Evolutionary conservation across 768 basidiomycete genomes (phyloP).

Genomic region (Suillus luteus): DNA sequence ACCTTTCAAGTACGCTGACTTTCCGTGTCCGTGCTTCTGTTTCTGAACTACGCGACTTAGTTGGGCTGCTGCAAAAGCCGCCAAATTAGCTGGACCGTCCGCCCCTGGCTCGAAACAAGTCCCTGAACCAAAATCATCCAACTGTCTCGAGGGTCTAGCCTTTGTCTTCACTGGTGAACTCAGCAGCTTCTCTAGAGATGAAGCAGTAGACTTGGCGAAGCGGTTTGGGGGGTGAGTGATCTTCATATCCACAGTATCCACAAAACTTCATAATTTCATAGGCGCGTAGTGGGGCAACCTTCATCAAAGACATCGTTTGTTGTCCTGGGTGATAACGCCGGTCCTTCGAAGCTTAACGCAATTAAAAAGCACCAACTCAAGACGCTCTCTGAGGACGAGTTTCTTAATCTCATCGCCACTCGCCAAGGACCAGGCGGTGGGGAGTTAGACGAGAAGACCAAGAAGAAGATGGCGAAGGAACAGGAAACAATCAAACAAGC

Average conservation of each 20-base stretch:
- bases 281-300: conserved; percentile 84
- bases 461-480: conserved; percentile 82
- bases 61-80: conserved; percentile 58
- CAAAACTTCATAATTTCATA: conserved; percentile 31
- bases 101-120: conserved; percentile 58
- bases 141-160: conserved; percentile 82
- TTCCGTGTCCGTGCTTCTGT: background rate
- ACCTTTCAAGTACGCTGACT: conserved; percentile 28
- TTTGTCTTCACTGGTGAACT: conserved; percentile 98
- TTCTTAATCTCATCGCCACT: conserved; percentile 78
- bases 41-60: conserved; percentile 28
- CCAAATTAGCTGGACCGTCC: conserved; percentile 60
- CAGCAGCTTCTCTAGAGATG: conserved; percentile 82
- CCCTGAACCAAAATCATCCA: conserved; percentile 72
- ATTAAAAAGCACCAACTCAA: conserved; percentile 80
- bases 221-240: conserved; percentile 83
- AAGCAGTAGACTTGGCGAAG: conserved; percentile 85
- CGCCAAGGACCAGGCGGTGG: conserved; percentile 53
- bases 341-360: conserved; percentile 82
- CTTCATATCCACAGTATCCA: background rate
- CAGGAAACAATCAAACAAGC: conserved; percentile 68
- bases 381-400: conserved; percentile 85
- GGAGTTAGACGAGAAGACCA: conserved; percentile 73
- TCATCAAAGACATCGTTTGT: conserved; percentile 91
- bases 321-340: conserved; percentile 85